Conservation (phyloP, 1,139 yeast species). For the Petasospora fabianii region DNA sequence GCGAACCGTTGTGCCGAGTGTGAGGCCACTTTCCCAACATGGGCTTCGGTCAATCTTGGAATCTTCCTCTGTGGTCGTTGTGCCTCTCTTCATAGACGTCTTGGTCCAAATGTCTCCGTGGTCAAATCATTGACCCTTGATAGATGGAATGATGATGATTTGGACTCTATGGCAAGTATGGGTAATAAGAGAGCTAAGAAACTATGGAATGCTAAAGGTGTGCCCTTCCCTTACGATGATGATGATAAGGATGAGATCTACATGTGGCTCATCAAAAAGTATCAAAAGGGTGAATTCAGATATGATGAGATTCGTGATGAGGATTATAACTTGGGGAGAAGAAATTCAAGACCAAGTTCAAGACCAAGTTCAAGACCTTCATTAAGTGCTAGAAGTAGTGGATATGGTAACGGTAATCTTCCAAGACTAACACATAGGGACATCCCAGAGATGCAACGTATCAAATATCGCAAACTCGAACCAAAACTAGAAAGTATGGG, state of each 20-base stretch:
- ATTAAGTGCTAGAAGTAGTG: too few species aligned
- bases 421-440: conserved; percentile 29
- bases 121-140: conserved; percentile 83
- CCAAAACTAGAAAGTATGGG: conserved; percentile 28
- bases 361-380: conserved; percentile 15
- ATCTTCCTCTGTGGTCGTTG: conserved; percentile 74
- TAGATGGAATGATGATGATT: conserved; percentile 61
- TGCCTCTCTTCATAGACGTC: conserved; percentile 69
- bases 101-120: conserved; percentile 64
- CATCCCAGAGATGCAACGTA: conserved; percentile 28
- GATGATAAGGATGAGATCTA: conserved; percentile 51
- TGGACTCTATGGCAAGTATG: conserved; percentile 40
- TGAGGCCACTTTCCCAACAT: conserved; percentile 56
- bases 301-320: conserved; percentile 29
- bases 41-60: conserved; percentile 52
- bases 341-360: conserved; percentile 6
- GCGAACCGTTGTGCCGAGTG: conserved; percentile 74
- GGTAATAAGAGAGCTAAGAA: conserved; percentile 61
- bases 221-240: conserved; percentile 69
- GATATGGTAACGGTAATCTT: conserved; percentile 12
- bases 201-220: conserved; percentile 58
- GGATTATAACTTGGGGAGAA: conserved; percentile 19
- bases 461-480: conserved; percentile 29
- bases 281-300: conserved; percentile 46
- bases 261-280: conserved; percentile 49